phyloP scores from a whole-genome alignment of 768 basidiomycete genomes.

The Lactarius evosmus region DNA sequence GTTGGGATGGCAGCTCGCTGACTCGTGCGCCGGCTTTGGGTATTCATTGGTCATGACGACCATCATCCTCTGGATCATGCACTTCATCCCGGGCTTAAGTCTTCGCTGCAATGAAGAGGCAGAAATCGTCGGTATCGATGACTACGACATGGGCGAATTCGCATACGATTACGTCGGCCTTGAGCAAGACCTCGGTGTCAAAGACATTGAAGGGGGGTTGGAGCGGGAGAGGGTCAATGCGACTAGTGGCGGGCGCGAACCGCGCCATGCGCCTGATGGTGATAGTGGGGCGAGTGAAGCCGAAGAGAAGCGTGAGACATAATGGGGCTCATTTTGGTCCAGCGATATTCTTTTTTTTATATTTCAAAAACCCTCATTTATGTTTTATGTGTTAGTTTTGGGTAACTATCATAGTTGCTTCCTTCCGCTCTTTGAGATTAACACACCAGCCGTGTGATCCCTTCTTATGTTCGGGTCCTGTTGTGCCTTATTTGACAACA shows the following conservation, averaged over 20 bases:
- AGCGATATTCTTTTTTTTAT: neutral
- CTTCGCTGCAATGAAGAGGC: slow-evolving; percentile 36
- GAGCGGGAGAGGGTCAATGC: slow-evolving; percentile 25
- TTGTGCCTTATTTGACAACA: neutral
- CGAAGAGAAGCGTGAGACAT: slow-evolving; percentile 8
- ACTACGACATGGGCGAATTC: slow-evolving; percentile 86
- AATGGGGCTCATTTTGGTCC: neutral
- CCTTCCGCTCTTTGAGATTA: too few relatives aligned
- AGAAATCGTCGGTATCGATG: slow-evolving; percentile 56
- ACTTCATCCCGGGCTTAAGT: slow-evolving; percentile 43
- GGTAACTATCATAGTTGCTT: neutral
- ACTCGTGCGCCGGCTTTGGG: slow-evolving; percentile 33
- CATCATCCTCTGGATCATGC: slow-evolving; percentile 43
- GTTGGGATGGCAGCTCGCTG: slow-evolving; percentile 45
- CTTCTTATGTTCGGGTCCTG: neutral
- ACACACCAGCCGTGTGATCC: too few relatives aligned
- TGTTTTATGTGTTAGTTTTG: neutral
- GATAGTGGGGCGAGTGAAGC: slow-evolving; percentile 9
- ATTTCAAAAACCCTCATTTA: neutral
- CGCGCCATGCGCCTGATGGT: slow-evolving; percentile 16
- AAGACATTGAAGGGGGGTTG: slow-evolving; percentile 22
- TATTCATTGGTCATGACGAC: slow-evolving; percentile 39
- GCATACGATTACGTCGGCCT: slow-evolving; percentile 84
- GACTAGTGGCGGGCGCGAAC: slow-evolving; percentile 26
- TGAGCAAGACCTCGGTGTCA: slow-evolving; percentile 34